These are phyloP conservation scores for Cunninghamia lanceolata DNA, from an alignment of 75 land plant genomes.

Conservation along the genomic window DNA sequence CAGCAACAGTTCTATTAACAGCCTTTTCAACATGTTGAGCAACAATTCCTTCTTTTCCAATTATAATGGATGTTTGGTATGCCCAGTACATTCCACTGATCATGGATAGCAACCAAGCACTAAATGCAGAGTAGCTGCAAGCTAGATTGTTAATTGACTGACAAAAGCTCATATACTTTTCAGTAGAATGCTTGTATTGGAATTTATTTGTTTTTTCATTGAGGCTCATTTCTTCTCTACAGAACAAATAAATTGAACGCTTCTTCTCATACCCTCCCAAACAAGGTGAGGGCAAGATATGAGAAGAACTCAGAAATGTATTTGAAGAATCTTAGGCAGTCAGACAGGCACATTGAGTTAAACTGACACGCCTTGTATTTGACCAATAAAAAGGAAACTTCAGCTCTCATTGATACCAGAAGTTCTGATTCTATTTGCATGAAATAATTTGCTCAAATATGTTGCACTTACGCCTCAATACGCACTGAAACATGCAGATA, in stretches of 20 bases:
- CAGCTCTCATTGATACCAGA: background rate
- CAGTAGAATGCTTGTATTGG: background rate
- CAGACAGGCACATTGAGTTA: background rate
- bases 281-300: background rate
- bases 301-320: background rate
- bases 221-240: background rate
- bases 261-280: background rate
- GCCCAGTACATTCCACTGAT: background rate
- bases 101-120: background rate
- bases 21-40: background rate
- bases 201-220: background rate
- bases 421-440: background rate
- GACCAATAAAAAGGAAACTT: background rate
- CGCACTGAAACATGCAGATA: background rate
- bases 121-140: background rate
- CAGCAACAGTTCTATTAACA: background rate
- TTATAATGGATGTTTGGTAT: background rate
- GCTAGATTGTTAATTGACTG: background rate
- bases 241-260: background rate
- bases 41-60: background rate
- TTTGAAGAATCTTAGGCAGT: background rate
- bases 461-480: background rate
- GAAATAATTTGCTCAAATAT: too few relatives aligned
- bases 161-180: background rate
- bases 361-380: background rate